Evolutionary conservation across 441 rosid genomes (phyloP).

Genomic region (Eutrema salsugineum): DNA sequence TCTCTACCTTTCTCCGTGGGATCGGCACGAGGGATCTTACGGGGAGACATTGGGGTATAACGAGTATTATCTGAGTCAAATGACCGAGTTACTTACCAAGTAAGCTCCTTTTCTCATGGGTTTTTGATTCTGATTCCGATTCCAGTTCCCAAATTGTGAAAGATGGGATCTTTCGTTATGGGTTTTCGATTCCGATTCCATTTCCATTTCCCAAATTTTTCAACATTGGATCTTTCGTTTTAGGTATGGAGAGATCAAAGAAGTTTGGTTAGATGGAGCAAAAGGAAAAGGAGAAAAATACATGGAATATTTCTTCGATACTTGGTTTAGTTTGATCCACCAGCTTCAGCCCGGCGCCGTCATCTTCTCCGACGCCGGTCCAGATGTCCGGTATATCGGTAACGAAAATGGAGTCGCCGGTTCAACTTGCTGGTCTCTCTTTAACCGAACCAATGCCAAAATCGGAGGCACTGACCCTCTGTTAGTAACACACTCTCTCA

Average conservation of each 20-base stretch:
- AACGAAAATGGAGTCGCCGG: conserved; percentile 75
- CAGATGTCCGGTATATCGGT: conserved; percentile 81
- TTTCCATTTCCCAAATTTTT: not conserved
- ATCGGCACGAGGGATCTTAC: conserved; percentile 68
- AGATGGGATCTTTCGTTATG: not conserved
- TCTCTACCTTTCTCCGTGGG: conserved; percentile 92
- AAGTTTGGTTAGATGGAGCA: conserved; percentile 86
- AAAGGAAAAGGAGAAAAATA: conserved; percentile 76
- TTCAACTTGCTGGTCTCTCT: conserved; percentile 84
- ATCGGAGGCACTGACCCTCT: conserved; percentile 59
- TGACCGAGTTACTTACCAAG: conserved; percentile 84
- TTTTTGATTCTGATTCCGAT: not conserved
- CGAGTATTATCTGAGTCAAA: conserved; percentile 79
- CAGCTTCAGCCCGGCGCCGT: conserved; percentile 77
- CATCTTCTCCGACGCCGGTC: conserved; percentile 92
- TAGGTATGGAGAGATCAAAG: conserved; percentile 85
- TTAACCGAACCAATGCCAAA: conserved; percentile 55
- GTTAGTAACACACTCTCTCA: conserved; percentile 37
- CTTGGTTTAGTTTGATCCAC: conserved; percentile 78
- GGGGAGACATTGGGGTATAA: conserved; percentile 82
- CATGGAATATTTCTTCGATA: conserved; percentile 71
- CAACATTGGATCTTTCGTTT: not conserved
- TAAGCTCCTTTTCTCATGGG: conserved; percentile 21
- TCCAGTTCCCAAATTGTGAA: not conserved
- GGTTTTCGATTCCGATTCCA: not conserved